A percentile compares a stretch with the other conserved stretches of the same genome.
Evolutionary conservation across 805 yeast genomes (phyloP).

Genomic region (Yamadazyma tumulicola): DNA sequence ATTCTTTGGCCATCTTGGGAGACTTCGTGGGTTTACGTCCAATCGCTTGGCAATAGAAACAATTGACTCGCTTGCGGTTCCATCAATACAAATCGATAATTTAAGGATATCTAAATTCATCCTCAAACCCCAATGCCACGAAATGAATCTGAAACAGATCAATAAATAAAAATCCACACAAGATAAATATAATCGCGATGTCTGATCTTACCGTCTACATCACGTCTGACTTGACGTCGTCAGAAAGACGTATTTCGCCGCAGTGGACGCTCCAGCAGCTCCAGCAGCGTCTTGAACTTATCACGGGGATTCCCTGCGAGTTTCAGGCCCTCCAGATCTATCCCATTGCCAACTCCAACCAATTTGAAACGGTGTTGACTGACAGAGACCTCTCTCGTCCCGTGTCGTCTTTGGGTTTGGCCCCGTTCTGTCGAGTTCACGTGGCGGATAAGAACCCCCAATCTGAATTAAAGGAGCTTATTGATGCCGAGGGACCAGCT

Average conservation of each 20-base stretch:
- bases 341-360: slow-evolving; percentile 34
- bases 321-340: slow-evolving; percentile 51
- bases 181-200: slow-evolving; percentile 17
- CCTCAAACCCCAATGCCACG: too few relatives aligned
- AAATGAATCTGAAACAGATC: too few relatives aligned
- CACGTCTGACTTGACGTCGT: slow-evolving; percentile 63
- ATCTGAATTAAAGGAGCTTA: slow-evolving; percentile 37
- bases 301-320: slow-evolving; percentile 70
- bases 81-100: too few relatives aligned
- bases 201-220: slow-evolving; percentile 51
- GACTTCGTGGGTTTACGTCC: too few relatives aligned
- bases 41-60: too few relatives aligned
- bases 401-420: slow-evolving; percentile 25
- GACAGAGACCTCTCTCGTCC: too few relatives aligned
- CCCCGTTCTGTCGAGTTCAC: slow-evolving; percentile 47
- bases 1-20: too few relatives aligned
- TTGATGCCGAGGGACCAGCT: slow-evolving; percentile 22
- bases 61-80: too few relatives aligned
- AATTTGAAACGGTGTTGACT: slow-evolving; percentile 17
- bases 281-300: slow-evolving; percentile 53
- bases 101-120: too few relatives aligned
- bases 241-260: slow-evolving; percentile 64
- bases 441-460: slow-evolving; percentile 55
- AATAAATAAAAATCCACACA: too few relatives aligned
- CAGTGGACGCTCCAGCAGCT: slow-evolving; percentile 58